Conservation (phyloP, 2,329 filamentous ascomycete species). For the Thelonectria discophora region DNA sequence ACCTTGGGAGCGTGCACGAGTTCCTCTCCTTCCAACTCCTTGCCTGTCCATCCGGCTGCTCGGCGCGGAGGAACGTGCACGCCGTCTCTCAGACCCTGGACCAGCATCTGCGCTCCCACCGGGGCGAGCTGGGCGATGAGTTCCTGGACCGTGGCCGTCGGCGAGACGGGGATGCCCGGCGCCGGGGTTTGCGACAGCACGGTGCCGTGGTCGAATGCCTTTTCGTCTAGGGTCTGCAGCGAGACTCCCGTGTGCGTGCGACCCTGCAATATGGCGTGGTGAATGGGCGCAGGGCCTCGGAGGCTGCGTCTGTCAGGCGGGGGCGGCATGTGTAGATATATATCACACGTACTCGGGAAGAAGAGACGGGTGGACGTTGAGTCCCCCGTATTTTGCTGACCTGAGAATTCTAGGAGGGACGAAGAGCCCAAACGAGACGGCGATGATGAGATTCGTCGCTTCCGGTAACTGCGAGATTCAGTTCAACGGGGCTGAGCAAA, state of each 20-base stretch:
- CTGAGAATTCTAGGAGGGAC: conserved; percentile 80
- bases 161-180: conserved; percentile 63
- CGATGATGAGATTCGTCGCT: conserved; percentile 80
- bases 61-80: conserved; percentile 72
- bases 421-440: conserved; percentile 93
- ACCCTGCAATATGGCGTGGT: conserved; percentile 78
- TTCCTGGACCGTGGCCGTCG: conserved; percentile 53
- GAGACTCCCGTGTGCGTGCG: conserved; percentile 75
- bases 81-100: conserved; percentile 68
- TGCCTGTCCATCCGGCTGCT: conserved; percentile 45
- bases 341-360: conserved; percentile 73
- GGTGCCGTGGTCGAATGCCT: conserved; percentile 79
- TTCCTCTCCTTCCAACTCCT: conserved; percentile 27
- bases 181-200: conserved; percentile 75
- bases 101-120: conserved; percentile 75
- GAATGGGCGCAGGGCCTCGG: conserved; percentile 85
- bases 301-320: conserved; percentile 61
- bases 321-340: too few species aligned
- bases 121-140: conserved; percentile 63
- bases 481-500: background rate
- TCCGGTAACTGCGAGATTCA: conserved; percentile 59
- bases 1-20: conserved; percentile 76
- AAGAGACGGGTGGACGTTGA: conserved; percentile 94
- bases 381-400: conserved; percentile 78
- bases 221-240: conserved; percentile 84